Evolutionary conservation across 78 protist species (phyloP).

Genomic region (Cavenderia fasciculata): DNA sequence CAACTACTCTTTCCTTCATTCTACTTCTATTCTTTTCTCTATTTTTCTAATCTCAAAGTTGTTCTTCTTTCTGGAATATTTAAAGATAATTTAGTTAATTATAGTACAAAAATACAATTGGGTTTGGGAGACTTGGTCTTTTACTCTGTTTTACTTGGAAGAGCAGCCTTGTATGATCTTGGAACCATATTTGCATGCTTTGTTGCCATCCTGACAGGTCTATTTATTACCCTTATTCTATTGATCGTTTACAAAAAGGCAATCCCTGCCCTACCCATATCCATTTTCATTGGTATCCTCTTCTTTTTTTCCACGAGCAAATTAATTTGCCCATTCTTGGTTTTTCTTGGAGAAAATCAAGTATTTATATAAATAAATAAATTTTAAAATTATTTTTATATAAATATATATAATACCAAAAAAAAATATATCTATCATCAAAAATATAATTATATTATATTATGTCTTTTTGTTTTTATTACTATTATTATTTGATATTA

Average conservation of each 20-base stretch:
- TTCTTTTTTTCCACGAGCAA: constrained; percentile 81
- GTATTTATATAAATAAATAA: constrained; percentile 25
- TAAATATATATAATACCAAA: too few relatives aligned
- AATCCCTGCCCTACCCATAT: constrained; percentile 98
- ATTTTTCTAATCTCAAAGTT: too few relatives aligned
- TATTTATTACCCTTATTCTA: constrained; percentile 82
- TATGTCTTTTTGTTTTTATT: too few relatives aligned
- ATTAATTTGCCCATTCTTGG: constrained; percentile 82
- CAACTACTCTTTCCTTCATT: too few relatives aligned
- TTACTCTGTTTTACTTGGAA: constrained; percentile 94
- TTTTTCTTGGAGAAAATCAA: not conserved
- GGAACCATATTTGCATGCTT: constrained; percentile 86
- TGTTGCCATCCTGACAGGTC: constrained; percentile 93
- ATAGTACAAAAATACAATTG: constrained; percentile 83
- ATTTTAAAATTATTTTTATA: not conserved
- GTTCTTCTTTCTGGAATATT: too few relatives aligned
- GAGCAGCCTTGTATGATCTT: constrained; percentile 84
- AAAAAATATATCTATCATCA: too few relatives aligned
- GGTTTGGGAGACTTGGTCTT: constrained; percentile 99
- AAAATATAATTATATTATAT: too few relatives aligned
- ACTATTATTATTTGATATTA: too few relatives aligned
- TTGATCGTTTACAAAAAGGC: constrained; percentile 90
- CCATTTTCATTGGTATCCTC: constrained; percentile 90
- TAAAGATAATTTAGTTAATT: not conserved
- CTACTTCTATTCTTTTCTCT: too few relatives aligned